These are phyloP conservation scores for Ceratocystis colombiana DNA, from an alignment of 2,329 filamentous ascomycete genomes.

Conservation along the genomic window DNA sequence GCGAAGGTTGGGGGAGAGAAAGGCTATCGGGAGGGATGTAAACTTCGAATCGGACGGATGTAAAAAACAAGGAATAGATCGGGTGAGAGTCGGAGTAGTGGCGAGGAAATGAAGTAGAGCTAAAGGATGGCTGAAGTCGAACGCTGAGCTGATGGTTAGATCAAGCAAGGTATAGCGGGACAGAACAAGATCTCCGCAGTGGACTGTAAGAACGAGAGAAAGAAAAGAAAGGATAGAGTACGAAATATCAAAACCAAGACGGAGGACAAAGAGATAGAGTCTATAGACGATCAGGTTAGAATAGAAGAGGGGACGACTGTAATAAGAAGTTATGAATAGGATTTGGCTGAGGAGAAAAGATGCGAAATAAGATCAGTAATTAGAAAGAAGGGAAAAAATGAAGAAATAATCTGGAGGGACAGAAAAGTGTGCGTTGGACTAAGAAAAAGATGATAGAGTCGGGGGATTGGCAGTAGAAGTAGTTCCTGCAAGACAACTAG, in stretches of 20 bases:
- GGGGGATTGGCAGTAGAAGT: slow-evolving; percentile 13
- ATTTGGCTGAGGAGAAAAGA: not conserved
- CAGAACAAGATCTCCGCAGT: not conserved
- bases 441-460: not conserved
- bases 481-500: slow-evolving; percentile 12
- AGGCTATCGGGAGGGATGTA: not conserved
- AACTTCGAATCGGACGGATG: not conserved
- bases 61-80: slow-evolving; percentile 5
- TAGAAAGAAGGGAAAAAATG: slow-evolving; percentile 2
- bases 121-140: not conserved
- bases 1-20: not conserved
- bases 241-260: not conserved
- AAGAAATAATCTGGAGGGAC: not conserved
- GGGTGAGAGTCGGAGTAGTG: slow-evolving; percentile 6
- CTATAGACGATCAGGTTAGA: not conserved
- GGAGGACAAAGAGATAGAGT: not conserved
- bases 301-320: not conserved
- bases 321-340: not conserved
- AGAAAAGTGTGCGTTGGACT: not conserved
- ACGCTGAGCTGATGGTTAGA: not conserved
- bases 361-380: slow-evolving; percentile 1
- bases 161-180: not conserved
- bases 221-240: not conserved
- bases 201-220: slow-evolving; percentile 5
- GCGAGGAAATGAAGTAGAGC: not conserved